phyloP scores from a whole-genome alignment of 352 stramenopile genomes.

The Phytopythium cucurbitacearum region DNA sequence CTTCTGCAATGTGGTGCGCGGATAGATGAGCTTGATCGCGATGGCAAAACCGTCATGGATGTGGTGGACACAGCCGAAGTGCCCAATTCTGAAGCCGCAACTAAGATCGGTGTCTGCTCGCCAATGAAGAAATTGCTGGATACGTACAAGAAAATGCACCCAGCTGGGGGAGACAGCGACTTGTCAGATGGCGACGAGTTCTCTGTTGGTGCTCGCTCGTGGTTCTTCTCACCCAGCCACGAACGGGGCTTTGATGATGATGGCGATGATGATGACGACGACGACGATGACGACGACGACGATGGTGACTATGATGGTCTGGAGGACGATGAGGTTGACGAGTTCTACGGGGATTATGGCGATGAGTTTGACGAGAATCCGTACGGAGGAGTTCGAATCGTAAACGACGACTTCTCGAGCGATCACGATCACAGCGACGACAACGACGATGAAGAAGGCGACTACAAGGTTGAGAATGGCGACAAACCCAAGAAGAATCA shows the following conservation, averaged over 20 bases:
- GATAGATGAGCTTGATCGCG: constrained; percentile 39
- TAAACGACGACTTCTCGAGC: constrained; percentile 29
- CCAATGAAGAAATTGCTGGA: constrained; percentile 56
- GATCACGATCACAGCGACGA: constrained; percentile 23
- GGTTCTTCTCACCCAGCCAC: constrained; percentile 40
- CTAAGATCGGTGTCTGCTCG: constrained; percentile 9
- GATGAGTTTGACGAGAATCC: constrained; percentile 26
- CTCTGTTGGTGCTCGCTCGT: constrained; percentile 14
- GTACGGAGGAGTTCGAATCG: constrained; percentile 9
- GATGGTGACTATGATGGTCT: constrained; percentile 41
- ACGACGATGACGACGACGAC: constrained; percentile 52
- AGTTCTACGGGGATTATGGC: constrained; percentile 11
- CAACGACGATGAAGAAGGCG: constrained; percentile 1
- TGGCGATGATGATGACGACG: constrained; percentile 45
- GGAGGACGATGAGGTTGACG: constrained; percentile 54
- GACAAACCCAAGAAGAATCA: too few relatives aligned
- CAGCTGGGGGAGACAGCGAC: constrained; percentile 40
- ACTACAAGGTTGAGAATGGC: not conserved
- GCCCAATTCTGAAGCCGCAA: not conserved
- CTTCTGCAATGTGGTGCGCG: constrained; percentile 73
- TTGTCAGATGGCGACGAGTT: constrained; percentile 40
- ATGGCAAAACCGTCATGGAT: constrained; percentile 51
- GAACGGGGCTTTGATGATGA: constrained; percentile 45
- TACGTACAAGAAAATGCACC: constrained; percentile 27
- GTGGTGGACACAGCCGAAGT: constrained; percentile 17